A percentile compares a stretch with the other conserved stretches of the same genome.
Conservation (phyloP, 495 filamentous ascomycete species). For the Podospora fimiseda region DNA sequence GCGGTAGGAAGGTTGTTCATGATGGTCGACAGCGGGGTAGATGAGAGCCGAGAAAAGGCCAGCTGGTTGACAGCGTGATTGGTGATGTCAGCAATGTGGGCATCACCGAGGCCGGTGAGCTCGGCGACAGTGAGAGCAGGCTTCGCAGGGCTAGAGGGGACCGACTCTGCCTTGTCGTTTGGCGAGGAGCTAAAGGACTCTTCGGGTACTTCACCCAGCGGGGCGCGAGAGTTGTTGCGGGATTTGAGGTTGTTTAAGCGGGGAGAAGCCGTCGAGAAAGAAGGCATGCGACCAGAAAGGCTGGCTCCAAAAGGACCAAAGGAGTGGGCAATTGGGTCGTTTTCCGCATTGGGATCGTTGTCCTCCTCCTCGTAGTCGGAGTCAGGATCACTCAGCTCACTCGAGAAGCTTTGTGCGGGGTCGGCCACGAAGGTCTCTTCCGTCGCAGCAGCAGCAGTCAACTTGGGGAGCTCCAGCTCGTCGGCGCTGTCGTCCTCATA, state of each 20-base stretch:
- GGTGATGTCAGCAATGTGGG: conserved; percentile 35
- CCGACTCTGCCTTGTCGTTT: conserved; percentile 5
- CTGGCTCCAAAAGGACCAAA: conserved; percentile 86
- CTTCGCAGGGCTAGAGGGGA: conserved; percentile 1
- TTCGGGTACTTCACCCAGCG: conserved; percentile 3
- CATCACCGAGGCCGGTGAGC: conserved; percentile 22
- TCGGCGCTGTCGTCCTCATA: conserved; percentile 52
- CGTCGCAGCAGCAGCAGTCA: conserved; percentile 5
- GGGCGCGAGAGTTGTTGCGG: neutral
- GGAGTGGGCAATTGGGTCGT: conserved; percentile 83
- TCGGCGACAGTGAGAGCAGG: neutral
- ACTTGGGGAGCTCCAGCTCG: conserved; percentile 34
- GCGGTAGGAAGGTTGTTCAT: conserved; percentile 74
- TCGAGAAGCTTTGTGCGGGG: conserved; percentile 42
- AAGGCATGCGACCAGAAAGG: conserved; percentile 69
- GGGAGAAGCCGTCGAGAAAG: conserved; percentile 59
- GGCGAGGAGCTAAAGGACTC: conserved; percentile 8
- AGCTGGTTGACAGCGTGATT: conserved; percentile 93
- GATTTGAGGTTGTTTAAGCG: neutral
- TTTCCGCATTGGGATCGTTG: conserved; percentile 82
- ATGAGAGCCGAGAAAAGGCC: conserved; percentile 92
- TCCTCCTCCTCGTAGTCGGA: conserved; percentile 43
- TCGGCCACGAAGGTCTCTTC: conserved; percentile 32
- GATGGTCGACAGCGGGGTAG: conserved; percentile 82
- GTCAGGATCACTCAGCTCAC: conserved; percentile 56